Conservation (phyloP, 2,329 filamentous ascomycete genomes). For the Stagonosporopsis cucurbitacearum region DNA sequence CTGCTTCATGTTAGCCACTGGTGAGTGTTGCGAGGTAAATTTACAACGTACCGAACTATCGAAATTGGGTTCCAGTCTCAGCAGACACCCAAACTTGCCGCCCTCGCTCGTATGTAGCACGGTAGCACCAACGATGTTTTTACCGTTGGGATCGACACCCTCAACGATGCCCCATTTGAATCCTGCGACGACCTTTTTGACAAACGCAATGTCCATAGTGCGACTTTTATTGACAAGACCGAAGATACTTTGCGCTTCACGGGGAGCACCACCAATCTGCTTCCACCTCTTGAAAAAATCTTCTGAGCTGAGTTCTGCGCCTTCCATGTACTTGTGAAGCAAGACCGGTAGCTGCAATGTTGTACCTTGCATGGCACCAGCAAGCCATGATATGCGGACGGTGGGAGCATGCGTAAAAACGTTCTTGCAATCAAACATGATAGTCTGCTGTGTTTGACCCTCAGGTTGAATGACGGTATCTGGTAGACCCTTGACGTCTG, state of each 20-base stretch:
- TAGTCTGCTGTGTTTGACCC: constrained; percentile 86
- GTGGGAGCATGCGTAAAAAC: constrained; percentile 87
- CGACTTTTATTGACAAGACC: constrained; percentile 66
- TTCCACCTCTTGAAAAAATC: constrained; percentile 99
- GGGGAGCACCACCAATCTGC: constrained; percentile 87
- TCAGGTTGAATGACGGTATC: constrained; percentile 79
- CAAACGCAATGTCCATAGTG: constrained; percentile 73
- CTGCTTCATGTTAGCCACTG: constrained; percentile 56
- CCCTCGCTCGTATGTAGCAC: constrained; percentile 81
- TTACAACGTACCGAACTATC: constrained; percentile 75
- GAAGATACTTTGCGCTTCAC: constrained; percentile 90
- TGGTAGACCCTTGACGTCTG: constrained; percentile 87
- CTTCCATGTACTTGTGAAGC: constrained; percentile 96
- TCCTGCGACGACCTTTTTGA: constrained; percentile 75
- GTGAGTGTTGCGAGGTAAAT: background rate
- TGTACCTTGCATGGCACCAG: constrained; percentile 88
- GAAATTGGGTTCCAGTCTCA: constrained; percentile 95
- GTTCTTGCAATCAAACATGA: constrained; percentile 88
- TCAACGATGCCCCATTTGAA: constrained; percentile 89
- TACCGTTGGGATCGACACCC: constrained; percentile 87
- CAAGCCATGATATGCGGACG: constrained; percentile 91
- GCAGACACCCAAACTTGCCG: constrained; percentile 91
- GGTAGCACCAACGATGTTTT: constrained; percentile 91
- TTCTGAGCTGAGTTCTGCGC: constrained; percentile 81
- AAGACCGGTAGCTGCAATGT: constrained; percentile 89